Evolutionary conservation across 352 stramenopile species (phyloP), one percentile per base, ranked within the genome.

Genomic region (Globisporangium alternatum): DNA sequence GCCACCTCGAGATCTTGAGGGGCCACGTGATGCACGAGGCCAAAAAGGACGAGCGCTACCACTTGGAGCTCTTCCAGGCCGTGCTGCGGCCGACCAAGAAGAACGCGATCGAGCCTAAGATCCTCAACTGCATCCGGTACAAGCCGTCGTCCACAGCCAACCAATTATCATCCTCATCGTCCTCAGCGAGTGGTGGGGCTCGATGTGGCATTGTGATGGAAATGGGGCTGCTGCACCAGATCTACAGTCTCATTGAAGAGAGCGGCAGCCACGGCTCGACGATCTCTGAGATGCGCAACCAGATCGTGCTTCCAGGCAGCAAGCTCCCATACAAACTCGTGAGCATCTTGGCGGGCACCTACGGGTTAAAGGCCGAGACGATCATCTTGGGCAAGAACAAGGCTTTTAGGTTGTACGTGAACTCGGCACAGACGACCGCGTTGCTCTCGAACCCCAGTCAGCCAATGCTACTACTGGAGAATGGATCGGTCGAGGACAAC

Each of bases 361-460:
- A 94, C 60, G 83, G 73, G 19, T 52, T 94, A n/a, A 78, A 80
- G 57, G 85, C 83, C 7, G 81, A 92, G 62, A 78, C 78, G 31
- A 83, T 92, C 60, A 90, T 94, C 33, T 47, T 91, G 58, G 83
- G 85, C 22, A 94, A 94, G 64, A 92, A 91, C 66, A 90, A 91
- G 52, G 85, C 81, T 45, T 94, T 91, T 33, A 78, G 82, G 35
- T 56, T 94, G 19, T 94, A 86, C 37, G 60, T 86, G 12, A 52
- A 65, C 43, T 43, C 57, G 25, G 57, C 33, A 15, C n/a, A 48
- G 43, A 48, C 51, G 7, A 64, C 56, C 10, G 28, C 45, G 22
- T 64, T 37, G 19, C 21, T 57, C 28, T 43, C 51, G 8, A 57
- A 41, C 31, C 37, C 19, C 37, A 37, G 17, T 9, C 52, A 58